Evolutionary conservation across 441 rosid genomes (phyloP).

Genomic region (Syzygium malaccense): DNA sequence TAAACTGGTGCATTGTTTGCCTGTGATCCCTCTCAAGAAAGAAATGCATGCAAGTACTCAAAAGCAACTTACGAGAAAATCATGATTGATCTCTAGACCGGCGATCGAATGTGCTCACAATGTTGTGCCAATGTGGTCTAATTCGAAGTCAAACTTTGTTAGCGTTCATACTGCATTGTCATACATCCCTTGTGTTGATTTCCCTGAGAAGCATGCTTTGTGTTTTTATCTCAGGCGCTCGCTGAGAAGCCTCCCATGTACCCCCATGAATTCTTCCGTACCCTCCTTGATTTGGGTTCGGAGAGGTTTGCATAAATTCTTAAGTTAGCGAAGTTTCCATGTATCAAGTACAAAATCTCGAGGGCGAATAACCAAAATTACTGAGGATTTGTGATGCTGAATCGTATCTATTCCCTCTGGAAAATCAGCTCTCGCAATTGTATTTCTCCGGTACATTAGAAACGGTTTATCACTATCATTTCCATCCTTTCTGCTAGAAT

Average conservation of each 20-base stretch:
- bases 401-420: not conserved
- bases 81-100: not conserved
- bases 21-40: not conserved
- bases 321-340: not conserved
- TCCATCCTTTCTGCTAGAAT: not conserved
- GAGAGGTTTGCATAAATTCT: slow-evolving; percentile 29
- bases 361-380: not conserved
- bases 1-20: not conserved
- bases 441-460: not conserved
- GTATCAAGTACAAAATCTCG: not conserved
- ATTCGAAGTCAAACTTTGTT: not conserved
- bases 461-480: not conserved
- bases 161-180: not conserved
- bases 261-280: slow-evolving; percentile 76
- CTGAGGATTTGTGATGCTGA: not conserved
- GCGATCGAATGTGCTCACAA: not conserved
- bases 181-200: not conserved
- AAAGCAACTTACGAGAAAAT: not conserved
- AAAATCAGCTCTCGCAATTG: not conserved
- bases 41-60: not conserved
- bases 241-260: slow-evolving; percentile 76
- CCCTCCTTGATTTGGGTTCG: slow-evolving; percentile 65
- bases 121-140: not conserved
- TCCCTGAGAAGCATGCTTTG: not conserved
- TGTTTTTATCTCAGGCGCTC: slow-evolving; percentile 50